Evolutionary conservation across 139 green algal genomes (phyloP).

Genomic region (Limnomonas spitsbergensis): DNA sequence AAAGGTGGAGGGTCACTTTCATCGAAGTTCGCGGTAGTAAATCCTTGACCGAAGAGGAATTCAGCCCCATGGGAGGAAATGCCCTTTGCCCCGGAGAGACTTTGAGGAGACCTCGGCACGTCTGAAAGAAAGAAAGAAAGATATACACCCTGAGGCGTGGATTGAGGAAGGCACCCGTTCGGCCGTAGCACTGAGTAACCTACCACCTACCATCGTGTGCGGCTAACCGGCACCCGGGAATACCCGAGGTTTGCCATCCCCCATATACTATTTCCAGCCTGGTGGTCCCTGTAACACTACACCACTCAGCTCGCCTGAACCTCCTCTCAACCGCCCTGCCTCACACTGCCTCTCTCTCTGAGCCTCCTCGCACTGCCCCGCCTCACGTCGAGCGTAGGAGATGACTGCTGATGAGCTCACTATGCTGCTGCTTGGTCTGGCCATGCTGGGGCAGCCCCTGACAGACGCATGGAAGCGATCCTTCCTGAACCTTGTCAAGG

Average conservation of each 20-base stretch:
- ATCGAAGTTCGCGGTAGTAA: no score
- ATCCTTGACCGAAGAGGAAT: no score
- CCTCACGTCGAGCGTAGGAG: background rate
- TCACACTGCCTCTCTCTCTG: background rate
- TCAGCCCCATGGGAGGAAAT: background rate
- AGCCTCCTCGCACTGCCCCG: background rate
- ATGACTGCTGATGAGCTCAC: slow-evolving; percentile 13
- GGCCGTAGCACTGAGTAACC: no score
- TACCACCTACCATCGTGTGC: no score
- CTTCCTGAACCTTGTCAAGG: background rate
- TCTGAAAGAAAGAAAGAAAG: background rate
- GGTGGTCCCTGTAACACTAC: background rate
- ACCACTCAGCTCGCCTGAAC: background rate
- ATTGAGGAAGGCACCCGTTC: no score
- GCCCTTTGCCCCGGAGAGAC: background rate
- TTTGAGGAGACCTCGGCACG: background rate
- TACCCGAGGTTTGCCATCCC: no score
- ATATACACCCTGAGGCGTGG: no score
- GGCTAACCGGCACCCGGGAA: no score
- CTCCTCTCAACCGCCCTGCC: background rate
- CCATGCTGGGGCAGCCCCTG: background rate
- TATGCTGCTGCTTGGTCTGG: background rate
- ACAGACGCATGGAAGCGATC: background rate
- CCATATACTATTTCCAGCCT: background rate
- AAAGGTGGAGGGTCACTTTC: no score